Conservation (phyloP, 1,284 basidiomycete species). For the Ceratobasidium theobromae region DNA sequence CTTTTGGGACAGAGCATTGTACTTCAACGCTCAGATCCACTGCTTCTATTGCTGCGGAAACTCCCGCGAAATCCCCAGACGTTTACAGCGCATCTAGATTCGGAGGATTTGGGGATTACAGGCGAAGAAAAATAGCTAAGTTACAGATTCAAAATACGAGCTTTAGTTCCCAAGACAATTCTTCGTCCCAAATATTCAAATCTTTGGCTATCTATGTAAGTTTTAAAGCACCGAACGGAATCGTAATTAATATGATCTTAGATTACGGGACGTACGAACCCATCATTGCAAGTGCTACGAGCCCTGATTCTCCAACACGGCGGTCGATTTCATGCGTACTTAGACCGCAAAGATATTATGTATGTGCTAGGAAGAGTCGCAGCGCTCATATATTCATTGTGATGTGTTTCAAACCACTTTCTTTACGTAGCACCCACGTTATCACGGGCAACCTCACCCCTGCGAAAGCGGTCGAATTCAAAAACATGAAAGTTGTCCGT, state of each 20-base stretch:
- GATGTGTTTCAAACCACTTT: background rate
- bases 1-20: background rate
- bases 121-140: conserved; percentile 87
- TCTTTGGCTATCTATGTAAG: conserved; percentile 77
- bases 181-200: conserved; percentile 55
- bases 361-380: conserved; percentile 45
- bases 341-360: conserved; percentile 76
- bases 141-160: conserved; percentile 80
- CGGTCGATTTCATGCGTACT: conserved; percentile 80
- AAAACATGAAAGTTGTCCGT: conserved; percentile 81
- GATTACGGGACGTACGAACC: conserved; percentile 90
- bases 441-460: conserved; percentile 89
- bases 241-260: conserved; percentile 40
- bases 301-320: conserved; percentile 81
- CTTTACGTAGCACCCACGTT: conserved; percentile 70
- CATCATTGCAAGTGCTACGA: conserved; percentile 83
- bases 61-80: conserved; percentile 26
- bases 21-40: background rate
- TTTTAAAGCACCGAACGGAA: background rate
- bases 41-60: background rate
- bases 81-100: conserved; percentile 80
- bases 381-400: background rate
- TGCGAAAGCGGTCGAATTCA: conserved; percentile 84
- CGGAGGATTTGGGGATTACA: conserved; percentile 83
- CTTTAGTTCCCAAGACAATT: conserved; percentile 48